Percentiles rank a stretch among this genome's conserved stretches.
phyloP scores from a whole-genome alignment of 139 green algal species.

The Chlorella vulgaris region DNA sequence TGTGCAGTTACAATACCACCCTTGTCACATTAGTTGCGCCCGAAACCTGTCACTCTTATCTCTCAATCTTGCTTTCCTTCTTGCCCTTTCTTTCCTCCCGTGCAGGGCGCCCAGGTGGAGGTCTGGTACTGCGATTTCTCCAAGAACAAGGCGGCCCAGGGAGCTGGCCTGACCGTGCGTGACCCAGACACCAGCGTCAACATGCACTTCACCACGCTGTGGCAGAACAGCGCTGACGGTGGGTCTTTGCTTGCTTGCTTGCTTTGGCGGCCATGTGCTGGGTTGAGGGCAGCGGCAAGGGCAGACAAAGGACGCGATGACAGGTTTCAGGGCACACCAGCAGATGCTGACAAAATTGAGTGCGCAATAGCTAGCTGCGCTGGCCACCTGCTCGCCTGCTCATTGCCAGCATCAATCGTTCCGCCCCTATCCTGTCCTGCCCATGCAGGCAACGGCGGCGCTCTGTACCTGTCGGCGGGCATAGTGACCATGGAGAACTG shows the following conservation, averaged over 20 bases:
- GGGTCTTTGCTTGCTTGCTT: neutral
- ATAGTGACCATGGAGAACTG: conserved; percentile 5
- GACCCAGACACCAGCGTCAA: conserved; percentile 10
- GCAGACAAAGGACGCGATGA: too few species aligned
- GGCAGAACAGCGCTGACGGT: conserved; percentile 28
- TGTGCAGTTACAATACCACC: too few species aligned
- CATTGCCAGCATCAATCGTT: too few species aligned
- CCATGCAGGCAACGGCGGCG: conserved; percentile 36
- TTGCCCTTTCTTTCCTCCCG: too few species aligned
- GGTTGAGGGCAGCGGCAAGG: too few species aligned
- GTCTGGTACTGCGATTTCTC: conserved; percentile 32
- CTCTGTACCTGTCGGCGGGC: conserved; percentile 5
- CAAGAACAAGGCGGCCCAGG: neutral
- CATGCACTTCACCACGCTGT: conserved; percentile 17
- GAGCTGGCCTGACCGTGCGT: neutral
- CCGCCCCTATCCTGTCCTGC: too few species aligned
- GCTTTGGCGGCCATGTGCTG: neutral
- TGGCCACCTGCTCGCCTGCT: too few species aligned
- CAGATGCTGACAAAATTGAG: too few species aligned
- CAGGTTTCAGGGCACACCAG: too few species aligned
- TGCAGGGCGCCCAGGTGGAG: conserved; percentile 11
- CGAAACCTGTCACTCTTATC: too few species aligned
- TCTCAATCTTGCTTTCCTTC: too few species aligned
- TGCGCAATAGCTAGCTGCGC: neutral
- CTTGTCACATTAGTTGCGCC: too few species aligned